Evolutionary conservation across 148 eudicot genomes (phyloP), one percentile per base, ranked within the genome.

Genomic region (Rheum nobile): DNA sequence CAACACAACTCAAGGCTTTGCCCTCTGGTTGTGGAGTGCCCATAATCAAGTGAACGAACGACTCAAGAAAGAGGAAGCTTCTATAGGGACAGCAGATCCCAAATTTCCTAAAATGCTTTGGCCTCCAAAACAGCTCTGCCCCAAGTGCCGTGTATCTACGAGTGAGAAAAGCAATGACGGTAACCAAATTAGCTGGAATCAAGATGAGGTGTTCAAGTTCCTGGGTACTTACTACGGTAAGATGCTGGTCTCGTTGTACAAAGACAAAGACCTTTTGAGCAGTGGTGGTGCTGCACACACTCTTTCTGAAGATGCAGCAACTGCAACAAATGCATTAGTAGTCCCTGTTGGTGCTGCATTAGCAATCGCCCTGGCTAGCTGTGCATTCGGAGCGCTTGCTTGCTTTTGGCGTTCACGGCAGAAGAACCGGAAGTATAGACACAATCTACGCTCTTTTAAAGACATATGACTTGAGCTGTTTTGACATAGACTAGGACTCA

Each of bases 341-440:
- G 98, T 95, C 69, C 97, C 97, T 22, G 46, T 89, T 16, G 99
- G 97, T 46, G 97, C 99, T 55, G 99, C 96, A 47, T 48, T 88
- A 80, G 99, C 92, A 8, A 92, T 95, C 31, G 96, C 94, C 48
- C 79, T 90, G 14, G 99, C 99, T 14, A 90, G 97, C 89, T 90
- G 92, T 80, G 90, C 88, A 59, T 95, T 95, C 74, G 99, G 91
- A 68, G 99, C 91, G 12, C 91, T 95, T n/a, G 96, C 97, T 46
- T 95, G 99, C 84, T 89, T 79, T 75, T 95, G 99, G 99, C 96
- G 97, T n/a, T 89, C 93, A 29, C 91, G 44, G 71, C 99, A 95
- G 76, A 95, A 95, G 97, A 91, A 83, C 78, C 87, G 96, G 75
- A 95, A 91, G 99, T 91, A 95, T 83, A 86, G 83, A 86, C 86